These are phyloP conservation scores for Trapa bicornis DNA, from an alignment of 345 rosid genomes.

Conservation along the genomic window DNA sequence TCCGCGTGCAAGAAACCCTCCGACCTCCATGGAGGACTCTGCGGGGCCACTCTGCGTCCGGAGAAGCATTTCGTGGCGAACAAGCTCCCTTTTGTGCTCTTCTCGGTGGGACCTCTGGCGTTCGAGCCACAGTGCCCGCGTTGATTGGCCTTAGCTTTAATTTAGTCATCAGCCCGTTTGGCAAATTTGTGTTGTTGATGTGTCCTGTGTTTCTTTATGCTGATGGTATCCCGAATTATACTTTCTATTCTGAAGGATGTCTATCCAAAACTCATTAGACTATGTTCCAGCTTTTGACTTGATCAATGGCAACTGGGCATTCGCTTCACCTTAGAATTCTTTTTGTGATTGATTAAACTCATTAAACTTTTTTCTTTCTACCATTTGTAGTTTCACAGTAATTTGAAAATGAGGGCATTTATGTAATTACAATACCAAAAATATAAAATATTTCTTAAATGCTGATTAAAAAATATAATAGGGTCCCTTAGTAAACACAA, in stretches of 20 bases:
- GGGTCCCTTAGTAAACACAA: no score
- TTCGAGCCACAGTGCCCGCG: conserved; percentile 56
- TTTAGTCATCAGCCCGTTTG: neutral
- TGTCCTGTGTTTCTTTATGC: neutral
- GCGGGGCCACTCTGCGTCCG: conserved; percentile 40
- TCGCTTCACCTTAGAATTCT: neutral
- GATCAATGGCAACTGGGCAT: no score
- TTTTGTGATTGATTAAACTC: no score
- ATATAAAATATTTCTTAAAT: no score
- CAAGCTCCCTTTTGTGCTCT: conserved; percentile 34
- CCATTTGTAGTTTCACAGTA: no score
- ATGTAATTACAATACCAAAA: no score
- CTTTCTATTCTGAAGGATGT: neutral
- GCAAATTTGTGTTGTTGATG: neutral
- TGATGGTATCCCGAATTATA: neutral
- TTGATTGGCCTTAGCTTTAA: conserved; percentile 7
- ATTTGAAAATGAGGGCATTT: no score
- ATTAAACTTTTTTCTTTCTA: no score
- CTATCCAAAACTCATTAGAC: neutral
- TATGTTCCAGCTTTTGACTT: neutral
- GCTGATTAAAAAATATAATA: no score
- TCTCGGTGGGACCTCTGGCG: conserved; percentile 69
- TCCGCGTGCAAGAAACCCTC: conserved; percentile 35
- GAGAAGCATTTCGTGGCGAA: conserved; percentile 21
- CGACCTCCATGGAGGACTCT: conserved; percentile 40